These are phyloP conservation scores for Pythium sp. DNA, from an alignment of 352 stramenopile species.

Conservation along the genomic window DNA sequence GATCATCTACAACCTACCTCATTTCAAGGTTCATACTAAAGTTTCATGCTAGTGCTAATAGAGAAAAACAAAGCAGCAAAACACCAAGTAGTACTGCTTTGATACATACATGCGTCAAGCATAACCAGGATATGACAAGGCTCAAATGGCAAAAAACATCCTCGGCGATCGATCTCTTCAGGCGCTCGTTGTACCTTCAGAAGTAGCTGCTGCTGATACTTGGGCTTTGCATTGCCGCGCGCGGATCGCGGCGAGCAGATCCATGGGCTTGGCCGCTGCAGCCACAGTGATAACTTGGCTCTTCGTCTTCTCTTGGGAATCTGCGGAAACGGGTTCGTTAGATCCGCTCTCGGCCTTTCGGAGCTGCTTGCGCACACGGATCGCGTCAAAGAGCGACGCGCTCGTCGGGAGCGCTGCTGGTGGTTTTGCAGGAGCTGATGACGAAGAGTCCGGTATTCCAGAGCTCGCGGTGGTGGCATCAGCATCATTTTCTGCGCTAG, in stretches of 20 bases:
- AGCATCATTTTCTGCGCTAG: background rate
- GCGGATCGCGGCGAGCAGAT: slow-evolving; percentile 70
- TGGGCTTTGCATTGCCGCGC: slow-evolving; percentile 27
- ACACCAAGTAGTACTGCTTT: background rate
- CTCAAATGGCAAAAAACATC: background rate
- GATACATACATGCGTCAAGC: background rate
- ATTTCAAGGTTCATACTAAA: background rate
- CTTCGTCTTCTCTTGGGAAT: background rate
- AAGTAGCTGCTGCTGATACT: background rate
- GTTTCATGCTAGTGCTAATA: background rate
- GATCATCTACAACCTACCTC: background rate
- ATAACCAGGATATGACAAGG: background rate
- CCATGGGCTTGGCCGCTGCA: slow-evolving; percentile 18
- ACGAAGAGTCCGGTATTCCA: background rate
- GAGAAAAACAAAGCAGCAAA: background rate
- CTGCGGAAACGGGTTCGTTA: background rate
- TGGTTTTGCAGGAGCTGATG: background rate
- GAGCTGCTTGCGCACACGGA: slow-evolving; percentile 35
- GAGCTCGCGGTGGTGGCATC: background rate
- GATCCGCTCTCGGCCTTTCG: slow-evolving; percentile 1
- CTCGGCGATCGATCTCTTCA: background rate
- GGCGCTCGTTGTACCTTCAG: slow-evolving; percentile 4
- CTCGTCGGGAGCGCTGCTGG: slow-evolving; percentile 24
- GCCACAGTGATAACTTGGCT: background rate
- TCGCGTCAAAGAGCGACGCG: slow-evolving; percentile 45